phyloP scores from a whole-genome alignment of 495 filamentous ascomycete genomes.

The Clohesyomyces aquaticus region DNA sequence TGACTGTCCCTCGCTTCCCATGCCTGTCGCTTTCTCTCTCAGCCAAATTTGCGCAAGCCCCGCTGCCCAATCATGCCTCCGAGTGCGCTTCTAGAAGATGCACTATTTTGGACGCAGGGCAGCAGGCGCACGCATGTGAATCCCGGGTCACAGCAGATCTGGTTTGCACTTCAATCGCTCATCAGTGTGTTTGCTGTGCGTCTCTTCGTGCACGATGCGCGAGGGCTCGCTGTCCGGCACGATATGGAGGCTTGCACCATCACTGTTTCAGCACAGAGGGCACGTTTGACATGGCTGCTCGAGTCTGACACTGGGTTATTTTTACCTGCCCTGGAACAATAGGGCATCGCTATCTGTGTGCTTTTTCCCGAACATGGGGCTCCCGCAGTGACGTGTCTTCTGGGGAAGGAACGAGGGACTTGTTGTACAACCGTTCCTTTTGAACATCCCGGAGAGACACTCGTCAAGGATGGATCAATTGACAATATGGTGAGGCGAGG shows the following conservation, averaged over 20 bases:
- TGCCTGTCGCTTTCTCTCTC: not conserved
- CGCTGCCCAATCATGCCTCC: constrained; percentile 26
- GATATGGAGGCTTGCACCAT: not conserved
- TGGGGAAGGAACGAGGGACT: not conserved
- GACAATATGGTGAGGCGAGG: no score
- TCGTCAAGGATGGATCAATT: not conserved
- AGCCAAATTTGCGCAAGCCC: not conserved
- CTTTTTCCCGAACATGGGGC: not conserved
- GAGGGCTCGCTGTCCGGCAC: no score
- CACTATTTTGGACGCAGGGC: constrained; percentile 6
- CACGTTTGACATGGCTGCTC: not conserved
- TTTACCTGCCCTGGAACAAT: no score
- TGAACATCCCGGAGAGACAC: not conserved
- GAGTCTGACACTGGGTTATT: no score
- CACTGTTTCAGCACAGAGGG: not conserved
- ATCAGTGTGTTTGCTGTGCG: no score
- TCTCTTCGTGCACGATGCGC: no score
- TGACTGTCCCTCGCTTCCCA: constrained; percentile 24
- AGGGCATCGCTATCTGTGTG: no score
- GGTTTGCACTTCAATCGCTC: no score
- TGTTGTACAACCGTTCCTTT: not conserved
- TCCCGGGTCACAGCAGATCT: not conserved
- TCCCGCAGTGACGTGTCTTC: not conserved
- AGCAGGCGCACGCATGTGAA: constrained; percentile 12
- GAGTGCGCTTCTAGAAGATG: constrained; percentile 19